Conservation (phyloP, 208 protist genomes). For the Wallacemonas sp. region DNA sequence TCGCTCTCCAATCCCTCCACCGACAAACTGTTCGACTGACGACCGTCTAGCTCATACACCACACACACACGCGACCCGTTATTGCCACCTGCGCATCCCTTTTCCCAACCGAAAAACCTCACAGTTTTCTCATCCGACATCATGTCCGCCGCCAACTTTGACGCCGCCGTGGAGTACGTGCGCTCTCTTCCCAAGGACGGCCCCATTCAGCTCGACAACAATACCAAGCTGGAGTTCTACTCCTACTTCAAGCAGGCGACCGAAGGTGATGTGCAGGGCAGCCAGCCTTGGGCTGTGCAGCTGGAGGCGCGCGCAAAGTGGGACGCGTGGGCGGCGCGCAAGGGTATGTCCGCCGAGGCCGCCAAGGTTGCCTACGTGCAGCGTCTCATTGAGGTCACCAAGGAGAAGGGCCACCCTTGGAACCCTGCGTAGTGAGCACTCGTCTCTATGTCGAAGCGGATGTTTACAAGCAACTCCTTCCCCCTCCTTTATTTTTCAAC, state of each 20-base stretch:
- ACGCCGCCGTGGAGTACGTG: constrained; percentile 79
- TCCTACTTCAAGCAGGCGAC: constrained; percentile 97
- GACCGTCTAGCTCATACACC: too few relatives aligned
- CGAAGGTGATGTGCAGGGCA: constrained; percentile 90
- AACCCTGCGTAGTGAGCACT: constrained; percentile 21
- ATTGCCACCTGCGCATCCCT: too few relatives aligned
- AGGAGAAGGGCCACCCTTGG: constrained; percentile 60
- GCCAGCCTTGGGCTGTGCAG: constrained; percentile 91
- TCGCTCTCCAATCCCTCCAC: too few relatives aligned
- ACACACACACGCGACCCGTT: too few relatives aligned
- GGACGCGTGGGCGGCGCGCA: constrained; percentile 90
- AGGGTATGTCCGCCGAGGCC: constrained; percentile 90
- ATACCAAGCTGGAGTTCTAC: constrained; percentile 93
- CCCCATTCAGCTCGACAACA: constrained; percentile 84
- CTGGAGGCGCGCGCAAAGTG: constrained; percentile 94
- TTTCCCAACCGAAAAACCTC: neutral
- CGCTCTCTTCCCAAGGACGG: constrained; percentile 80
- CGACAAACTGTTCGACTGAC: too few relatives aligned
- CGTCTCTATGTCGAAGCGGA: too few relatives aligned
- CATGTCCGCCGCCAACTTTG: constrained; percentile 83
- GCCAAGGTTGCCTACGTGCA: constrained; percentile 91
- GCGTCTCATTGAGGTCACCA: constrained; percentile 58
- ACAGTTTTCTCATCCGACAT: neutral
- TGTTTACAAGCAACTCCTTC: too few relatives aligned
- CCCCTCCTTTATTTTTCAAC: neutral